Evolutionary conservation across 2,329 filamentous ascomycete species (phyloP), one percentile per base, ranked within the genome.

Genomic region (Trichoderma guizhouense): DNA sequence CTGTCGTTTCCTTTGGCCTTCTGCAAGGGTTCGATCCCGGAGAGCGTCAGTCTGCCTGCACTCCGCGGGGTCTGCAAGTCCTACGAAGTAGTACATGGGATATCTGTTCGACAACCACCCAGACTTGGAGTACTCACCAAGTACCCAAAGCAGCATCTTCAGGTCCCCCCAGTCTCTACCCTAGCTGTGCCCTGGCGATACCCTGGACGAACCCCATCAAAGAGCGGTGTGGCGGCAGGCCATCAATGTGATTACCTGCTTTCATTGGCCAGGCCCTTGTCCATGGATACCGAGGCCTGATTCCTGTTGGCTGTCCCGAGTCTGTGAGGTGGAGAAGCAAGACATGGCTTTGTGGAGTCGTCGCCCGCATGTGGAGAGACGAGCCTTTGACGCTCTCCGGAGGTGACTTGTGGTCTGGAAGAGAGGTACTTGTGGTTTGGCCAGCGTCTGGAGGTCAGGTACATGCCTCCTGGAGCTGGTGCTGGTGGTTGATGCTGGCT

Each of bases 141-240:
- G 24, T 62, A 62, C 30, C 30, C 7, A 34, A 62, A 58, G 26
- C 55, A 61, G 26, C 36, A 55, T n/a, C 12, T 14, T 34, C 18
- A 32, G 18, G 55, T 3, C 55, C 34, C 30, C 26, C 32, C 12
- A 3, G 30, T 21, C 18, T 32, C 7, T 34, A n/a, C 30, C 43
- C 39, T 36, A 14, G 58, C 39, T 47, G 18, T 21, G 26, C 55
- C 66, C 57, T 69, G 66, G 26, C 26, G 7, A 18, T 15, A 39
- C 18, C 68, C 68, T 70, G 68, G 66, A 34, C 18, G 32, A 55
- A 24, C 43, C 69, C 69, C 62, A 47, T 62, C 21, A 72, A 72
- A 72, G 32, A 72, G 70, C 70, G 70, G 70, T 72, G 70, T 68
- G 64, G 55, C 47, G 58, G 65, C 64, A 68, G 70, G 70, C 64